These are phyloP conservation scores for Gossypium raimondii DNA, from an alignment of 345 rosid species.

Conservation along the genomic window DNA sequence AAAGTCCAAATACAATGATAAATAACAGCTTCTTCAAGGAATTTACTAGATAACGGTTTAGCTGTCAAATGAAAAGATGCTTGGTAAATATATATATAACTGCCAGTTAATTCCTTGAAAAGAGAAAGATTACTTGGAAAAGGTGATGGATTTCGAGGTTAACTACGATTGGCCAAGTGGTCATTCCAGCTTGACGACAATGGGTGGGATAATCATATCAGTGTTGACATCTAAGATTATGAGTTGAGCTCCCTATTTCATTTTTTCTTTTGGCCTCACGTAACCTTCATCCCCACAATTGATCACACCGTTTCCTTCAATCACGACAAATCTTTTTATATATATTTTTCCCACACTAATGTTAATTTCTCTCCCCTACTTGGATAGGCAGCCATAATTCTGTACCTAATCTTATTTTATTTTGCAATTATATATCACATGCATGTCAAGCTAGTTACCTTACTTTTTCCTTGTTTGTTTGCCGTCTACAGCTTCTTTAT, in stretches of 20 bases:
- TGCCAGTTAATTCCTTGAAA: conserved; percentile 11
- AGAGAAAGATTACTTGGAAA: conserved; percentile 32
- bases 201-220: conserved; percentile 51
- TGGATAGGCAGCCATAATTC: conserved; percentile 18
- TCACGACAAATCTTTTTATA: conserved; percentile 29
- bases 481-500: background rate
- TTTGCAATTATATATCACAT: background rate
- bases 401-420: conserved; percentile 21
- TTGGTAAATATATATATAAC: conserved; percentile 15
- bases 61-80: conserved; percentile 15
- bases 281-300: conserved; percentile 20
- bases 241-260: conserved; percentile 12
- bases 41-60: conserved; percentile 1
- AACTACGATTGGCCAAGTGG: conserved; percentile 48
- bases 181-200: conserved; percentile 49
- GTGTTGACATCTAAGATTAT: conserved; percentile 34
- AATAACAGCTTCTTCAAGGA: background rate
- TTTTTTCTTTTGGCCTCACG: conserved; percentile 31
- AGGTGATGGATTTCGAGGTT: conserved; percentile 20
- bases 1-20: background rate
- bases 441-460: background rate
- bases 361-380: background rate
- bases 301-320: conserved; percentile 34
- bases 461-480: background rate
- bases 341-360: background rate